Evolutionary conservation across 495 filamentous ascomycete species (phyloP), one percentile per base, ranked within the genome.

Genomic region (Penicillium argentinense): DNA sequence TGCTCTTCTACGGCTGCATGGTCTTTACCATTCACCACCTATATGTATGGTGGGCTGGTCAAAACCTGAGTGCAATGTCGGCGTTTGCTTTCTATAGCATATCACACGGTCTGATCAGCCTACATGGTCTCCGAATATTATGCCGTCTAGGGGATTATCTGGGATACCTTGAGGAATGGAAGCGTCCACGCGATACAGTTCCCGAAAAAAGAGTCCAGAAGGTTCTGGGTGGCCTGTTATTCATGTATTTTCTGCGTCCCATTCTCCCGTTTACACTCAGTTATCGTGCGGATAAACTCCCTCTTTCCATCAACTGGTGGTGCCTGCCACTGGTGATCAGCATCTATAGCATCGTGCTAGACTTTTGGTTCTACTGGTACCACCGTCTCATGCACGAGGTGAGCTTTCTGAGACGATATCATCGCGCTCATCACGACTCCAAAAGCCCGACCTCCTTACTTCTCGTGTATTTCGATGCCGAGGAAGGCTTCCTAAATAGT

Each of bases 361-460:
- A 70, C 49, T 69, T 69, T 48, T 69, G 66, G 66, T 69, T 70
- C 53, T 70, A 70, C 50, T 68, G 65, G 63, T 65, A 68, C 45
- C 67, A 70, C 38, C 64, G 67, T 1, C 4, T 60, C 3, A 67
- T 67, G 60, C 67, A 70, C 26, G 65, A 65, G 11, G 34, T 63
- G 13, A 52, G 40, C 26, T 34, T 30, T 0, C 56, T 70, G 6
- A 68, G 67, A 65, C 63, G 65, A 24, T 70, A 59, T 54, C 67
- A 71, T 49, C 65, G 65, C n/a, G 68, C 67, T 2, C 67, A 71
- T 51, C 67, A 71, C 41, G 53, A 68, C 3, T 67, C 65, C 6
- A 70, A 70, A 47, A 65, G 68, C 30, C 67, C 67, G 3, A 68
- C 65, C 47, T 57, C 65, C 8, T 47, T 68, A 1, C 44, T 71